Percentiles rank a stretch among this genome's conserved stretches.
Conservation (phyloP, 2,329 filamentous ascomycete species). For the Diaporthe ilicicola region DNA sequence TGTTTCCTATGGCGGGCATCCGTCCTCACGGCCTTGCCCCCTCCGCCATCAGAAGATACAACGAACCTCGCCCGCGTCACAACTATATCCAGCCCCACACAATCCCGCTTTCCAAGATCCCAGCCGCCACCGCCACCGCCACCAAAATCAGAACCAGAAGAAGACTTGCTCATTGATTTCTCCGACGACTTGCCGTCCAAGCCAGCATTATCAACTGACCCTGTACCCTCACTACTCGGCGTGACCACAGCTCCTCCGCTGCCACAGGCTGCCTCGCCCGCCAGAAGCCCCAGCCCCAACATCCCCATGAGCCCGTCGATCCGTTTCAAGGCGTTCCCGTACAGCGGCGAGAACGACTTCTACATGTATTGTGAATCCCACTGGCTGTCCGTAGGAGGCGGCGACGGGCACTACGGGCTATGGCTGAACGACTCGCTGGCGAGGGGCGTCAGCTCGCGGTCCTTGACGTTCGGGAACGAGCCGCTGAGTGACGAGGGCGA, state of each 20-base stretch:
- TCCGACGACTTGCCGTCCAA: slow-evolving; percentile 37
- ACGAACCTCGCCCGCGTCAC: slow-evolving; percentile 55
- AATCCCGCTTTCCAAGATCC: slow-evolving; percentile 34
- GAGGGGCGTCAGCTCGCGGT: slow-evolving; percentile 82
- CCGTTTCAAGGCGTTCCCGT: slow-evolving; percentile 96
- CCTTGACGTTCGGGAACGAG: slow-evolving; percentile 95
- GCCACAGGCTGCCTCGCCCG: background rate
- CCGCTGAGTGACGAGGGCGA: slow-evolving; percentile 89
- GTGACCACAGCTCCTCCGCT: background rate
- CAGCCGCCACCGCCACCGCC: slow-evolving; percentile 32
- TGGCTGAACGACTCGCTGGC: slow-evolving; percentile 92
- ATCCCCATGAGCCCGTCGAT: slow-evolving; percentile 72
- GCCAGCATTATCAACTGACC: slow-evolving; percentile 23
- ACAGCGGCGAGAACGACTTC: slow-evolving; percentile 95
- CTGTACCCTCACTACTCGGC: slow-evolving; percentile 1
- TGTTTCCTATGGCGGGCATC: slow-evolving; percentile 91
- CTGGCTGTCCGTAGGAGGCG: slow-evolving; percentile 87
- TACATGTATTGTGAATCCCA: slow-evolving; percentile 90
- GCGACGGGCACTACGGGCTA: slow-evolving; percentile 88
- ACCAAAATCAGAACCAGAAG: slow-evolving; percentile 44
- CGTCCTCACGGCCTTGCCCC: slow-evolving; percentile 72
- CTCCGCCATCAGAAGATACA: slow-evolving; percentile 69
- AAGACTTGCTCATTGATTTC: slow-evolving; percentile 31
- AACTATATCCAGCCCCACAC: slow-evolving; percentile 44
- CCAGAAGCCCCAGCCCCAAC: background rate